Evolutionary conservation across 169 alveolate species (phyloP), one percentile per base, ranked within the genome.

Genomic region (Babesia bovis): DNA sequence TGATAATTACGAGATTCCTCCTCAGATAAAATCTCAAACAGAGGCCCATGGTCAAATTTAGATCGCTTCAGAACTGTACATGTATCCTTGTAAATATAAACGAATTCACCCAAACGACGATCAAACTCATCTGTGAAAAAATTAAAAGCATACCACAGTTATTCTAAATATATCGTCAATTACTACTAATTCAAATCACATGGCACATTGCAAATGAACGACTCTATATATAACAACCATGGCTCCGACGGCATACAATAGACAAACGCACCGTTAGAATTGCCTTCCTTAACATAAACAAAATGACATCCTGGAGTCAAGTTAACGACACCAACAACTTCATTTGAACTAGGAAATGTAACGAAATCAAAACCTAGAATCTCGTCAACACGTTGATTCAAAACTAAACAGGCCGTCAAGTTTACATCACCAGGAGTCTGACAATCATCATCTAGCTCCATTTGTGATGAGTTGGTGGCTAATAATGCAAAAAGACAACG

Each of bases 241-340:
- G n/a, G n/a, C n/a, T n/a, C n/a, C n/a, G n/a, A 38, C 45, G 13
- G 13, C 45, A 38, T 13, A 38, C n/a, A 13, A 38, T 38, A 38
- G 45, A 38, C 45, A 38, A 49, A 63, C 73, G 7, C 3, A 63
- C 73, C 73, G 33, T 63, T 63, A 0, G 53, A 41, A 32, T 63
- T 68, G 9, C 55, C 59, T n/a, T 38, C 52, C 66, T 76, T 76
- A 5, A 66, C 61, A 44, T 76, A 76, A 21, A 76, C 41, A 55
- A 76, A 76, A 40, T 76, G 85, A 26, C 82, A 68, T 9, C 85
- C 85, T 9, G 85, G 85, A 13, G 65, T 33, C 23, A 76, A 72
- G 45, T 76, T 56, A 23, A 70, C 21, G 30, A 76, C 70, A 28
- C 85, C 85, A 19, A 66, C 26, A 28, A 76, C 81, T 35, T 49